Evolutionary conservation across 148 eudicot genomes (phyloP), one percentile per base, ranked within the genome.

Genomic region (Salicornia ramosissima): DNA sequence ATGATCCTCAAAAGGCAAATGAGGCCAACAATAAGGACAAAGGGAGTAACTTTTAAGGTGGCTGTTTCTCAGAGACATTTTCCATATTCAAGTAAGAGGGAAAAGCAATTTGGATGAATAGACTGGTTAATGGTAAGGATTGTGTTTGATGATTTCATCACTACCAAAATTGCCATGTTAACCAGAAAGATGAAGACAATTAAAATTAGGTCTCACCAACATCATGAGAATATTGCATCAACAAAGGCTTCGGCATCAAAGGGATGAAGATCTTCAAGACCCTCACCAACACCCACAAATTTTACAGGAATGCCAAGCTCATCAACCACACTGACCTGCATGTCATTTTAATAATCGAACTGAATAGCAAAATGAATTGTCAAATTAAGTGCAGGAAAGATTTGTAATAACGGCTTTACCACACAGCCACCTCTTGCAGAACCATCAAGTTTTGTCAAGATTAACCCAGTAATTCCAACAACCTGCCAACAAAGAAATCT

Each of bases 341-440:
- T 65, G 63, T 51, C 72, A 18, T 40, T n/a, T 21, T 24, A 58
- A 49, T 14, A 39, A 43, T 62, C 39, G 15, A 26, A 18, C 29
- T 52, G 15, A 51, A 24, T 24, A 62, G 13, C 34, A 39, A 54
- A 36, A 69, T 7, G 42, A 28, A 16, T 68, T 40, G 14, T 33
- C 11, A 1, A 22, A 18, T 21, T 16, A 75, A 10, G 28, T 22
- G 18, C 18, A 6, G 4, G 46, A 12, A 18, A 46, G 22, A 26
- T 29, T 29, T 59, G 68, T 71, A 67, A 54, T 24, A 30, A 64
- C 56, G 64, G 22, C 60, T 73, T 30, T 87, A 94, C 99, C 96
- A 94, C 97, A 79, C 97, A 94, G 67, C 99, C 99, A 61, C 99
- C 99, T 81, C 99, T 86, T 12, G 99, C 99, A 76, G 99, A 83